Evolutionary conservation across 164 flowering plant genomes (phyloP).

Genomic region (Vitis rupestris): DNA sequence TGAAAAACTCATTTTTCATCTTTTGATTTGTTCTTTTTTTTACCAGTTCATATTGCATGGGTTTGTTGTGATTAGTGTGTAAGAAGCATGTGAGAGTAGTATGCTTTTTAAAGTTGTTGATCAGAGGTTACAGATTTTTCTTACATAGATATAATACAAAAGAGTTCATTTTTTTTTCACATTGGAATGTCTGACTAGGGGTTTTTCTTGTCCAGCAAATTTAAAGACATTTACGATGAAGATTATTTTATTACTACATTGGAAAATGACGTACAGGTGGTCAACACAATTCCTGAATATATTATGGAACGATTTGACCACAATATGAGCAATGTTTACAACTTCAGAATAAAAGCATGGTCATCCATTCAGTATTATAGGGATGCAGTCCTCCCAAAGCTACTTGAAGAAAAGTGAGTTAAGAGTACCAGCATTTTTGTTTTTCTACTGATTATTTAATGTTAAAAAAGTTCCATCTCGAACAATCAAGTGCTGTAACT

Average conservation of each 20-base stretch:
- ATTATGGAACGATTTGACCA: constrained; percentile 83
- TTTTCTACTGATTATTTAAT: constrained; percentile 3
- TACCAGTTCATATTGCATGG: background rate
- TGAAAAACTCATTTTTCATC: background rate
- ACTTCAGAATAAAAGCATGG: constrained; percentile 91
- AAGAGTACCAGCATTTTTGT: background rate
- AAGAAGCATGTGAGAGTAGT: background rate
- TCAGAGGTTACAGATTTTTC: background rate
- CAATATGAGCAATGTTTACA: constrained; percentile 76
- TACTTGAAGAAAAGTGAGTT: constrained; percentile 87
- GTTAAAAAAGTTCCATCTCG: too few relatives aligned
- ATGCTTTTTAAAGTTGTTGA: background rate
- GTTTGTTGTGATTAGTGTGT: background rate
- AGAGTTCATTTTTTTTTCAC: background rate
- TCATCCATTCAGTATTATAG: constrained; percentile 69
- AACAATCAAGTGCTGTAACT: too few relatives aligned
- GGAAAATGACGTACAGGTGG: constrained; percentile 69
- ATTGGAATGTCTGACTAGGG: constrained; percentile 4
- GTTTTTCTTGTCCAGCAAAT: constrained; percentile 56
- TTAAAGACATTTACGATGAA: constrained; percentile 82
- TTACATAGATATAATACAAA: background rate
- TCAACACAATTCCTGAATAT: constrained; percentile 56
- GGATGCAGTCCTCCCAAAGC: constrained; percentile 77
- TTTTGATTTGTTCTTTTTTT: background rate
- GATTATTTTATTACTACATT: constrained; percentile 63